These are phyloP conservation scores for Paratrypanosoma confusum DNA, from an alignment of 208 protist genomes.

Conservation along the genomic window DNA sequence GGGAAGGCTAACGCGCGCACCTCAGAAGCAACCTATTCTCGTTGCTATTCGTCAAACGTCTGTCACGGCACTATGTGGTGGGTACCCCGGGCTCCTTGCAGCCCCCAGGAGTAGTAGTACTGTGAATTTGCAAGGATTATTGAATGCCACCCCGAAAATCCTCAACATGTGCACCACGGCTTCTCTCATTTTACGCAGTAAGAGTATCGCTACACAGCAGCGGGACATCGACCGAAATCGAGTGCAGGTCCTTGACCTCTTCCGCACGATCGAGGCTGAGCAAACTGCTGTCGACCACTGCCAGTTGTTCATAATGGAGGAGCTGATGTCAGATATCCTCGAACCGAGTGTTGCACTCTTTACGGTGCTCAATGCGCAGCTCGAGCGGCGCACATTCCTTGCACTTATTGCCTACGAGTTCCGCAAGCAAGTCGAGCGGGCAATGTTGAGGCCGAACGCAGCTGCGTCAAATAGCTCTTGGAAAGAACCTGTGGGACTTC, in stretches of 20 bases:
- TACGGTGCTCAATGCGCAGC: constrained; percentile 1
- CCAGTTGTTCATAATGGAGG: not conserved
- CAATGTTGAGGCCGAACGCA: no score
- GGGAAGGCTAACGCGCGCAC: no score
- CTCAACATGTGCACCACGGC: not conserved
- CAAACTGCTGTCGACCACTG: not conserved
- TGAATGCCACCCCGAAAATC: not conserved
- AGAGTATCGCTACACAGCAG: not conserved
- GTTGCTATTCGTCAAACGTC: no score
- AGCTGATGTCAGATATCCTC: constrained; percentile 6
- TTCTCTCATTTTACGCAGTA: constrained; percentile 6
- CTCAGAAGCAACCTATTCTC: no score
- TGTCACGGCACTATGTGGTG: no score
- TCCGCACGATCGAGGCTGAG: not conserved
- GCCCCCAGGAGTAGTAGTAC: no score
- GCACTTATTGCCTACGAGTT: not conserved
- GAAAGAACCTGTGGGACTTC: no score
- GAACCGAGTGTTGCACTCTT: constrained; percentile 8
- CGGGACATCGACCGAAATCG: constrained; percentile 11
- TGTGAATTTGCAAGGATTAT: no score
- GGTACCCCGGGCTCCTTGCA: no score
- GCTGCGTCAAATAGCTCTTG: no score
- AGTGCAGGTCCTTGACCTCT: constrained; percentile 7
- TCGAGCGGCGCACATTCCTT: no score
- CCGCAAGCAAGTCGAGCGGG: not conserved